Conservation (phyloP, 352 stramenopile genomes). For the Phytophthora ramorum region DNA sequence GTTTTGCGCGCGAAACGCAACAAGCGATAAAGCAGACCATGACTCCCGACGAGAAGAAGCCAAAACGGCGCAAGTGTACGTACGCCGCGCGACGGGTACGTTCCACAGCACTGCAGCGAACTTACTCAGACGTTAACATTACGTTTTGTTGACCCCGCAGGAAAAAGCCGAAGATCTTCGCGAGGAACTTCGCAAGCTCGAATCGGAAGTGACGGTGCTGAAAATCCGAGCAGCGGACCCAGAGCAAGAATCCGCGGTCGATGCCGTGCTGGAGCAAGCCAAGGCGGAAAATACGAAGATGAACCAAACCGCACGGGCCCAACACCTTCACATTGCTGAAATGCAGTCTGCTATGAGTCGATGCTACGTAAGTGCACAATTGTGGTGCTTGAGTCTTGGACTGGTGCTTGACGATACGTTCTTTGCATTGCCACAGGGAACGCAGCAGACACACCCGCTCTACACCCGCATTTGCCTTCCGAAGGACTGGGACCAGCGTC, state of each 20-base stretch:
- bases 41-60: not conserved
- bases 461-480: slow-evolving; percentile 29
- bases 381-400: not conserved
- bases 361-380: slow-evolving; percentile 16
- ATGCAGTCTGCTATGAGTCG: slow-evolving; percentile 12
- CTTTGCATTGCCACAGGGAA: slow-evolving; percentile 4
- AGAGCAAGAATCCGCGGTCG: not conserved
- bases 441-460: slow-evolving; percentile 22
- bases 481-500: slow-evolving; percentile 18
- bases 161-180: slow-evolving; percentile 16
- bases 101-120: too few species aligned
- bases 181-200: slow-evolving; percentile 4
- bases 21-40: slow-evolving; percentile 1
- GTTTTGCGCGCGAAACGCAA: not conserved
- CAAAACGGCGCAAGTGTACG: slow-evolving; percentile 18
- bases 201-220: slow-evolving; percentile 24
- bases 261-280: slow-evolving; percentile 5
- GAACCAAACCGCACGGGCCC: not conserved
- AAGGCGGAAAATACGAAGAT: slow-evolving; percentile 7
- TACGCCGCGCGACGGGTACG: slow-evolving; percentile 22
- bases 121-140: too few species aligned
- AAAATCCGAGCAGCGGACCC: slow-evolving; percentile 1
- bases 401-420: not conserved
- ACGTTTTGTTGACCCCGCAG: too few species aligned
- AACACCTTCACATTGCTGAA: slow-evolving; percentile 24